phyloP scores from a whole-genome alignment of 2,329 filamentous ascomycete genomes.

The Monosporascus sp. region DNA sequence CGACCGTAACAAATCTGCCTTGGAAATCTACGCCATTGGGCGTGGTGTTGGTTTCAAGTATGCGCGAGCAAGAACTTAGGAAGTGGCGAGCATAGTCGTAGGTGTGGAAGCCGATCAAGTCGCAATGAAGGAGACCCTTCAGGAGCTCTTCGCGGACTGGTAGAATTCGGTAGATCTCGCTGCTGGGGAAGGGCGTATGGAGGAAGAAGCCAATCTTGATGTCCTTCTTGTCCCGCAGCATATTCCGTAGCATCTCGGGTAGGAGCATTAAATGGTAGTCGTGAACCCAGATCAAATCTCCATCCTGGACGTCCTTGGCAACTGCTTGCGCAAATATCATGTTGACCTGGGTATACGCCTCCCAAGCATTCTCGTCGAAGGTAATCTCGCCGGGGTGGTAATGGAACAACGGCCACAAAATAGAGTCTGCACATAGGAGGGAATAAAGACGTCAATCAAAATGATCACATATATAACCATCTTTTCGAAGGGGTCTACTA shows the following conservation, averaged over 20 bases:
- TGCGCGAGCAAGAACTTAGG: conserved; percentile 91
- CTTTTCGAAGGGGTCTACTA: conserved; percentile 29
- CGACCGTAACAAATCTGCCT: conserved; percentile 82
- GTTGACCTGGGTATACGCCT: conserved; percentile 89
- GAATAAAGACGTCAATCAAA: conserved; percentile 7
- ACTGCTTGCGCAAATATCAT: conserved; percentile 85
- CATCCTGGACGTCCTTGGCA: conserved; percentile 81
- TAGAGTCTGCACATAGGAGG: conserved; percentile 61
- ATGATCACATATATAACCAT: conserved; percentile 1
- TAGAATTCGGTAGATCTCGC: conserved; percentile 92
- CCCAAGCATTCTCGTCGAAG: conserved; percentile 93
- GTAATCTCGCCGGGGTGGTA: conserved; percentile 98
- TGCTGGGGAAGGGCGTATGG: conserved; percentile 94
- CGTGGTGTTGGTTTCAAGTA: conserved; percentile 75
- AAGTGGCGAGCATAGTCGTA: conserved; percentile 99
- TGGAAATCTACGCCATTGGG: conserved; percentile 92
- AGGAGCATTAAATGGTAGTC: conserved; percentile 98
- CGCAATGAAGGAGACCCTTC: conserved; percentile 82
- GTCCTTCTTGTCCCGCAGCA: conserved; percentile 76
- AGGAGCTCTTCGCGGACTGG: conserved; percentile 88
- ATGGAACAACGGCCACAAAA: conserved; percentile 97
- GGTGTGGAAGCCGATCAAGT: conserved; percentile 95
- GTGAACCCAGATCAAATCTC: conserved; percentile 95
- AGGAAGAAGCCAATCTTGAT: conserved; percentile 98
- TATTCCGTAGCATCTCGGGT: conserved; percentile 89